Base-by-base conservation (phyloP, 2,329 filamentous ascomycete genomes). In the Cladophialophora exuberans region DNA sequence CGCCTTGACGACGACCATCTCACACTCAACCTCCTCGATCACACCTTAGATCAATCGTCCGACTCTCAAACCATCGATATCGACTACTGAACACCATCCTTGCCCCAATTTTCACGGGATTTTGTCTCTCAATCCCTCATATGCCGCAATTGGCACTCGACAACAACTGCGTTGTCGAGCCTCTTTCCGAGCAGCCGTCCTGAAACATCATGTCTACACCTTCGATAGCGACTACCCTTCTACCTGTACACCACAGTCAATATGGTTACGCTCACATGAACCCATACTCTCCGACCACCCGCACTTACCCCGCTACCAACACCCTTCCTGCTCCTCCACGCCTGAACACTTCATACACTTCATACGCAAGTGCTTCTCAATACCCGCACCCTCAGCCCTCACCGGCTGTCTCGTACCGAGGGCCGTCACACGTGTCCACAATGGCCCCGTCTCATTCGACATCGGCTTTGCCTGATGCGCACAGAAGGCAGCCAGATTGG, bases 221-320 rank as follows among this genome's bases (percentile, higher is more conserved):
- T 64, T 90, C 88, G 60, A 88, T 86, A 68, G 86, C 86, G 67
- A 88, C 86, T 71, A 85, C 85, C 68, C 87, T 85, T 64, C 79
- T 89, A 69, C 85, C 85, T 70, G 83, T 82, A 67, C 85, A 86
- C 72, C 83, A 85, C 73, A 80, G 82, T 59, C 81, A 81, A 67
- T 84, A 85, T 76, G 78, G 74, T 64, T 86, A 86, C 67, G 79
- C 83, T 61, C 78, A 79, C 69, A 78, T 79, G 61, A 76, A 76
- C 59, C 69, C 74, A 59, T 83, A 82, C 68, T 82, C 84, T 66
- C 69, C 80, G 42, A 73, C 78, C 62, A 71, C 76, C 57, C 61
- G 54, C 15, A 69, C 76, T 56, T 84, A 79, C 71, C 76, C 76
- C 70, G 59, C 73, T 67, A 80, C 77, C 62, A 70, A 73, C 56